Base-by-base conservation (phyloP, 345 rosid species). In the Euclidium syriacum region DNA sequence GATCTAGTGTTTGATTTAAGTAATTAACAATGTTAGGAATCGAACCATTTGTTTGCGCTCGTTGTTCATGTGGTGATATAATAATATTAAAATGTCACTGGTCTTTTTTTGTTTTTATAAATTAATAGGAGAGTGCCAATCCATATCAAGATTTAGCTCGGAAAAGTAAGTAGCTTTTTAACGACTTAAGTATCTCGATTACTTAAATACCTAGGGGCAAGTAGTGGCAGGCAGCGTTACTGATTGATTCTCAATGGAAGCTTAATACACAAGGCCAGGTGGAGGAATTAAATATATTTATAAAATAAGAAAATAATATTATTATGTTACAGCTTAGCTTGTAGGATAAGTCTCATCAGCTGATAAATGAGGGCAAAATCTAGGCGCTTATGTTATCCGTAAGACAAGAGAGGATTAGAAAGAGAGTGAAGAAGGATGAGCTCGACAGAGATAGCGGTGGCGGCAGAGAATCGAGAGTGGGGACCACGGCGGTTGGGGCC, bases 121-220 rank as follows among this genome's bases (percentile, higher is more conserved):
- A 29, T 29, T 29, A 29, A 5, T 29, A 29, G 30, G 6, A 27
- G 30, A 27, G 33, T 5, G 33, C 32, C 32, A 27, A 27, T 27
- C 32, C 7, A 27, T 27, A 27, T 27, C 32, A 27, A n/a, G n/a
- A n/a, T n/a, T n/a, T n/a, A n/a, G n/a, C n/a, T 61, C 1, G 5
- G 7, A 10, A 34, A 61, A 34, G n/a, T 40, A 18, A 10, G 24
- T 52, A 9, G 33, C 52, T 52, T n/a, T 29, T 52, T 64, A 52
- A 64, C n/a, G n/a, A n/a, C n/a, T n/a, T 41, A 7, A 52, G 69
- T 52, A 64, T 64, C 69, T 52, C 6, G 15, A 52, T 40, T 52
- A 30, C 8, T 64, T 52, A 24, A 26, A 50, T 52, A 10, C 50
- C 5, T 40, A 64, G 38, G 30, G 20, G n/a, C n/a, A n/a, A n/a